Evolutionary conservation across 495 filamentous ascomycete species (phyloP).

Genomic region (Massariosphaeria phaeospora): DNA sequence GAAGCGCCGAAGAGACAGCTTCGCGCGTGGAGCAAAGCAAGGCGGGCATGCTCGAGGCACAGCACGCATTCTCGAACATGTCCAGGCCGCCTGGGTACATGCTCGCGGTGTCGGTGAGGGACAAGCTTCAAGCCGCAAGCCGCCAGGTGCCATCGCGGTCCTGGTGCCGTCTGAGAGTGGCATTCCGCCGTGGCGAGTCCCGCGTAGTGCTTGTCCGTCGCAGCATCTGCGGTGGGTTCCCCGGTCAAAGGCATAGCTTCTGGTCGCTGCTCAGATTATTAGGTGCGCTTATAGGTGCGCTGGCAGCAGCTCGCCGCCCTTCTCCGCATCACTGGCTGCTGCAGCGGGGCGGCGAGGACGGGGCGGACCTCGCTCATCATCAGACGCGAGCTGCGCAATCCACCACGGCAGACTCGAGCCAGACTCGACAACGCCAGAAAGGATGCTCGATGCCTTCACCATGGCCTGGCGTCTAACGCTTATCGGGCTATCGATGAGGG

Average conservation of each 20-base stretch:
- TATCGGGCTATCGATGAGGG: constrained; percentile 26
- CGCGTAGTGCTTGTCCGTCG: constrained; percentile 5
- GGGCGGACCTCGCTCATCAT: background rate
- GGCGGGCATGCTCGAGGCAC: constrained; percentile 23
- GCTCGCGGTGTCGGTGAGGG: constrained; percentile 21
- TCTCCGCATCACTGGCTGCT: background rate
- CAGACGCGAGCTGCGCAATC: background rate
- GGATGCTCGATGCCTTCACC: background rate
- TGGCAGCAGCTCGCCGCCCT: background rate
- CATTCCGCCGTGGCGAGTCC: constrained; percentile 17
- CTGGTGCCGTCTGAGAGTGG: constrained; percentile 11
- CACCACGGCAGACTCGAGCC: constrained; percentile 8
- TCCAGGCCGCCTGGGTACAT: constrained; percentile 6
- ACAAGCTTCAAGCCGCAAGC: constrained; percentile 1
- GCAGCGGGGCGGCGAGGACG: constrained; percentile 2
- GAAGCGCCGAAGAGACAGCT: constrained; percentile 16
- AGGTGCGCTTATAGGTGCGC: constrained; percentile 11
- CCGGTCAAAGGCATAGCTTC: background rate
- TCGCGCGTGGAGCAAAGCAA: constrained; percentile 24
- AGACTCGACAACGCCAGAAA: constrained; percentile 1
- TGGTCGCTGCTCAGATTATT: background rate
- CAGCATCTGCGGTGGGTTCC: background rate
- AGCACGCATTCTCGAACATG: background rate
- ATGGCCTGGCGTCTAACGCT: constrained; percentile 8
- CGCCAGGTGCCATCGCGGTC: no score